Base-by-base conservation (phyloP, 352 stramenopile genomes). In the Pythium insidiosum region DNA sequence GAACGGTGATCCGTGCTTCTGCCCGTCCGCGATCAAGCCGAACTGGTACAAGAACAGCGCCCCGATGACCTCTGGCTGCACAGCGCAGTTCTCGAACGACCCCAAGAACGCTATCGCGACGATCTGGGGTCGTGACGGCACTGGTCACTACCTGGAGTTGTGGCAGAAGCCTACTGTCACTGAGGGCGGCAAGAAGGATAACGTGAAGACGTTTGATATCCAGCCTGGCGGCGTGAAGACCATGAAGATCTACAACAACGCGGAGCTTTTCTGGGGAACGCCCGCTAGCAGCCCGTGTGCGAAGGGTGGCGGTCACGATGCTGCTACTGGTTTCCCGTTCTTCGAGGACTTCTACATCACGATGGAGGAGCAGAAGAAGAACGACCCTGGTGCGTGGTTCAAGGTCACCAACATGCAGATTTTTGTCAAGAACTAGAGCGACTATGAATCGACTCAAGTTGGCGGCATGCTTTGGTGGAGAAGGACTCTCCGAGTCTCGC, bases 171-270 rank as follows among this genome's bases (percentile, higher is more conserved):
- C 76, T 28, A 77, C 55, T 12, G 56, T 88, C 39, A 82, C 66
- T 12, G 68, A 75, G 48, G 69, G 73, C 11, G 70, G 64, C 22
- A 79, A 77, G 50, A 48, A 73, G 20, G 72, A 68, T 48, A 58
- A 57, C n/a, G 52, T 46, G 1, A 56, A 70, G 50, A 88, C 73
- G 47, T 85, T 80, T 57, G 76, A 88, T 43, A 47, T 88, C 25
- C 41, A 52, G 18, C 57, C 53, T 13, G 69, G 69, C 33, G 67
- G 73, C 25, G 57, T 43, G 10, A 55, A 66, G 16, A 81, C 73
- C 21, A 61, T 45, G 25, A 84, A 84, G 65, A 86, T 88, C 50
- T 86, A 88, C 63, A 86, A 86, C 61, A 85, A 88, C 49, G 64
- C 60, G 15, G 41, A 88, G 1, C 29, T 73, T 0, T 88, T 86